These are phyloP conservation scores for Taiwanofungus camphoratus DNA, from an alignment of 1,284 basidiomycete genomes.

Conservation along the genomic window DNA sequence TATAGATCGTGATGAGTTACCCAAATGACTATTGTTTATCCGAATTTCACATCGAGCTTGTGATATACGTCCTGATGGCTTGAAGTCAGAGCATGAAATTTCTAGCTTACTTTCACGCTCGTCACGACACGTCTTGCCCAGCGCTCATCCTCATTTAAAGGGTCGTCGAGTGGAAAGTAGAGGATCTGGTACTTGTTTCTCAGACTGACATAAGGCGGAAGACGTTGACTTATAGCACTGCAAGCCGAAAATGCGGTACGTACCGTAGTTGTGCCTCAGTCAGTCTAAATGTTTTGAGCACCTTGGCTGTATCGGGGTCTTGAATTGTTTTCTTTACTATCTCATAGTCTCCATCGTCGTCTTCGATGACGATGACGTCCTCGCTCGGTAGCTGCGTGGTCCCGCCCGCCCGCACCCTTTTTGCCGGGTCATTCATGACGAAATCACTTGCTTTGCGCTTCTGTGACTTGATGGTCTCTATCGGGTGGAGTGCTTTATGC, in stretches of 20 bases:
- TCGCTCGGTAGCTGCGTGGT: conserved; percentile 16
- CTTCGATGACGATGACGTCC: conserved; percentile 34
- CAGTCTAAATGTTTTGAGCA: conserved; percentile 47
- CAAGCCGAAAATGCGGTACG: conserved; percentile 23
- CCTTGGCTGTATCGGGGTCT: conserved; percentile 27
- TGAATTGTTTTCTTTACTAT: conserved; percentile 1
- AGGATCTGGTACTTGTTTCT: conserved; percentile 62
- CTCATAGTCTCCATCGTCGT: conserved; percentile 26
- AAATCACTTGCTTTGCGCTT: conserved; percentile 21
- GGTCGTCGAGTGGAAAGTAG: conserved; percentile 60
- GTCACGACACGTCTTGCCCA: conserved; percentile 43
- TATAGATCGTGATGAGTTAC: too few species aligned
- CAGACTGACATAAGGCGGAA: conserved; percentile 32
- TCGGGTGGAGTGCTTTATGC: conserved; percentile 18
- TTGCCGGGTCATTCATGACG: conserved; percentile 13
- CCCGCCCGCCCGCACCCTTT: conserved; percentile 23
- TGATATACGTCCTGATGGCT: too few species aligned
- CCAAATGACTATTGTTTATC: too few species aligned
- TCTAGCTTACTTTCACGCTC: conserved; percentile 30
- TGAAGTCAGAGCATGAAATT: not conserved
- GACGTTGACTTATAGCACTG: not conserved
- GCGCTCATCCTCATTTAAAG: conserved; percentile 48
- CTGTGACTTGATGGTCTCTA: conserved; percentile 15
- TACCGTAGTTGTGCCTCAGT: conserved; percentile 42
- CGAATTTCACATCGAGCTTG: conserved; percentile 5